A percentile compares a stretch with the other conserved stretches of the same genome.
Evolutionary conservation across 176 grass and related monocot species (phyloP).

Genomic region (Leersia perrieri): DNA sequence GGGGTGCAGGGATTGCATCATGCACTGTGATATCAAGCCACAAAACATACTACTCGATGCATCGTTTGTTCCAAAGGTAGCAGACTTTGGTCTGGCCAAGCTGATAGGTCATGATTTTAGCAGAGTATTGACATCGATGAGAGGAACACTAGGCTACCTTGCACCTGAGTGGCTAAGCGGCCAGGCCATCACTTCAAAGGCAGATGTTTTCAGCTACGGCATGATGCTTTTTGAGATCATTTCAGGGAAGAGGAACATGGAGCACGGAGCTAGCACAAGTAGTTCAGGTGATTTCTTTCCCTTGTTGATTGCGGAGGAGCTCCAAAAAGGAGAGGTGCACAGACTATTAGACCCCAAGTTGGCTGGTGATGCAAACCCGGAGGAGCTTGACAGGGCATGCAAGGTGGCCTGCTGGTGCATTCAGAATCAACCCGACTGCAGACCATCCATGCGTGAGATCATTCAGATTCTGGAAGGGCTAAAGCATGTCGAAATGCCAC

Average conservation of each 20-base stretch:
- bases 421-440: neutral
- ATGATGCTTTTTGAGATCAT: slow-evolving; percentile 25
- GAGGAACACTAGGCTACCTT: slow-evolving; percentile 15
- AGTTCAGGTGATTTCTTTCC: neutral
- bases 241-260: neutral
- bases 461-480: slow-evolving; percentile 19
- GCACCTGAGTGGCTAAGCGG: slow-evolving; percentile 7
- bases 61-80: slow-evolving; percentile 6
- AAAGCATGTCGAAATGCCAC: neutral
- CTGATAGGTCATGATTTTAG: slow-evolving; percentile 8
- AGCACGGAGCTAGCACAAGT: neutral
- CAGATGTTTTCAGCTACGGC: slow-evolving; percentile 23
- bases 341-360: neutral
- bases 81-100: slow-evolving; percentile 12
- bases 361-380: neutral
- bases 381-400: neutral
- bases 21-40: slow-evolving; percentile 45
- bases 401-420: slow-evolving; percentile 16
- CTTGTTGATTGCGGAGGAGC: neutral
- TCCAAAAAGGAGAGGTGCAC: neutral
- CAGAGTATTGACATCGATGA: neutral
- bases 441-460: neutral
- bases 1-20: slow-evolving; percentile 33
- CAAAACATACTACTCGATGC: slow-evolving; percentile 29
- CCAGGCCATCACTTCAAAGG: slow-evolving; percentile 12